These are phyloP conservation scores for Colletotrichum sp. DNA, from an alignment of 2,329 filamentous ascomycete genomes.

Conservation along the genomic window DNA sequence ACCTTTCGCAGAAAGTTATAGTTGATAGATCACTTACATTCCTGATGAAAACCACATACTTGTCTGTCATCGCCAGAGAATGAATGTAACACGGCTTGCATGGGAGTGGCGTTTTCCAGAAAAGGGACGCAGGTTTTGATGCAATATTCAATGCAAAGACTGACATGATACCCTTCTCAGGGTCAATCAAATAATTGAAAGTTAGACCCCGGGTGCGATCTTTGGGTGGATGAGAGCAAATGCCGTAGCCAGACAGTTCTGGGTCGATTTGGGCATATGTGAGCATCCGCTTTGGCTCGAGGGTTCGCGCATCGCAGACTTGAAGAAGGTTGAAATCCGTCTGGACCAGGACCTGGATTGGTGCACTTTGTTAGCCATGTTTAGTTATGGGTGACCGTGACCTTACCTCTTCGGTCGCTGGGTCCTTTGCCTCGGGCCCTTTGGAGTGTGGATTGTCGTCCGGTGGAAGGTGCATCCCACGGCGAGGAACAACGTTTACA, in stretches of 20 bases:
- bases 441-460: conserved; percentile 17
- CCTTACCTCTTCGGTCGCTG: conserved; percentile 8
- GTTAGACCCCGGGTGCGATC: conserved; percentile 17
- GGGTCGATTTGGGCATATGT: conserved; percentile 23
- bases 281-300: conserved; percentile 20
- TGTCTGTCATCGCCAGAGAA: conserved; percentile 21
- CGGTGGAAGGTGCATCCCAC: conserved; percentile 17
- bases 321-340: conserved; percentile 21
- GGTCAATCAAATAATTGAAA: conserved; percentile 19
- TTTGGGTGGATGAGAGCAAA: conserved; percentile 23
- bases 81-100: conserved; percentile 22
- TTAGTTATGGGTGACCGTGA: not conserved
- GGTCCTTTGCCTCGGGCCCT: not conserved
- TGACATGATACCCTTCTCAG: conserved; percentile 4
- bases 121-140: conserved; percentile 2
- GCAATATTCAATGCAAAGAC: conserved; percentile 18
- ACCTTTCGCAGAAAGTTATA: not conserved
- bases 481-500: conserved; percentile 17
- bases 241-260: conserved; percentile 18
- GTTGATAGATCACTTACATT: conserved; percentile 1
- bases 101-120: conserved; percentile 22
- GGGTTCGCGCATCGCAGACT: conserved; percentile 20
- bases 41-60: conserved; percentile 19
- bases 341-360: conserved; percentile 4
- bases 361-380: not conserved